Evolutionary conservation across 345 rosid genomes (phyloP), one percentile per base, ranked within the genome.

Genomic region (Mercurialis annua): DNA sequence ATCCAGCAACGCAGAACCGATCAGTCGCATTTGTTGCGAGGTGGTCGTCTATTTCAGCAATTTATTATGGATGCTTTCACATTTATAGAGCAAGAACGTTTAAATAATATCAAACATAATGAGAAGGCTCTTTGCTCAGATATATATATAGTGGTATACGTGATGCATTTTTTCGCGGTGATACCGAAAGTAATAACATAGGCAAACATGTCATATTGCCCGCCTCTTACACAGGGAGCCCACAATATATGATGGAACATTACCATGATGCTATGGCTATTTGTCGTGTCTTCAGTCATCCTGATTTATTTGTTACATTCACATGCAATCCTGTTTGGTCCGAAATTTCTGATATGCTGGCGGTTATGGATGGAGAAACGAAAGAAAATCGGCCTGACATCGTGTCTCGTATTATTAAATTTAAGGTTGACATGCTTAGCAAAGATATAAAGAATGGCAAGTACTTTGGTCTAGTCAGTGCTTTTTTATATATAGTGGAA

Each of bases 41-140:
- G n/a, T n/a, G 67, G 62, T 2, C 38, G 50, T 7, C 53, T 67
- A 15, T 55, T 61, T 16, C 57, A 66, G 18, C 58, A 60, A 21
- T 67, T 18, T 49, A 0, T 64, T 15, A 47, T 63, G 0, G 65
- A 64, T 69, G 66, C 54, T 1, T 69, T 2, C 6, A 21, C 69
- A 2, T 57, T 33, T 18, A 51, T 69, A 2, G 73, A 74, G n/a
- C 20, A 68, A 21, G 27, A 63, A 4, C 2, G 26, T 0, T 14
- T 69, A 11, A 8, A 9, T 6, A 52, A 36, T 47, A 9, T 52
- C 20, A n/a, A 1, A 1, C 7, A 1, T 9, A 40, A 40, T 40
- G 0, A 40, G 14, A 40, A 40, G n/a, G n/a, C n/a, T n/a, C n/a
- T n/a, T n/a, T n/a, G n/a, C n/a, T n/a, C n/a, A n/a, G n/a, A n/a